These are phyloP conservation scores for Eragrostis nindensis DNA, from an alignment of 176 grass and related monocot genomes.

Conservation along the genomic window DNA sequence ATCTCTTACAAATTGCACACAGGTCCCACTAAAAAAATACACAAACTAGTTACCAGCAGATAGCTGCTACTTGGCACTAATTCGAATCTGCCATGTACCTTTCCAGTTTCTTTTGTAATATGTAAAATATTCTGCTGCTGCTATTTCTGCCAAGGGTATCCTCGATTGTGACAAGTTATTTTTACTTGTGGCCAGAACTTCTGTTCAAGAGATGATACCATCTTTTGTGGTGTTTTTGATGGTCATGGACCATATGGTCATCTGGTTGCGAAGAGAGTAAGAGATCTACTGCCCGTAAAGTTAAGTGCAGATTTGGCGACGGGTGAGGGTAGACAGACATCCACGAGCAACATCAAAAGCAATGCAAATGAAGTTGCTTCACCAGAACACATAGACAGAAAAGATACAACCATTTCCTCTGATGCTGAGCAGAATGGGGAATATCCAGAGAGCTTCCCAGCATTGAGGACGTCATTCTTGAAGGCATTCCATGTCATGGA, in stretches of 20 bases:
- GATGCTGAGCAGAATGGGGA: conserved; percentile 54
- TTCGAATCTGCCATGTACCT: conserved; percentile 1
- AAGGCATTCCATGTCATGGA: conserved; percentile 81
- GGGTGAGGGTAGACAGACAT: conserved; percentile 43
- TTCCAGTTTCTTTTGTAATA: too few relatives aligned
- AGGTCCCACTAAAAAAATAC: neutral
- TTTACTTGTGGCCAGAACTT: conserved; percentile 72
- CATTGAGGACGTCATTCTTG: conserved; percentile 70
- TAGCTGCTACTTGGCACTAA: conserved; percentile 24
- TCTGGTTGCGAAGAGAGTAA: conserved; percentile 92
- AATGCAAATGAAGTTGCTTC: conserved; percentile 45
- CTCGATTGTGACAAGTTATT: conserved; percentile 24
- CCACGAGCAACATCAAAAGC: conserved; percentile 52
- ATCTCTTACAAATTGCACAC: conserved; percentile 11
- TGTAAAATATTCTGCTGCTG: neutral
- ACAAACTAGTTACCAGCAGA: conserved; percentile 3
- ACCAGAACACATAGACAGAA: conserved; percentile 30
- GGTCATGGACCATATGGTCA: conserved; percentile 89
- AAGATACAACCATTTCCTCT: conserved; percentile 34
- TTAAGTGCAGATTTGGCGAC: conserved; percentile 50
- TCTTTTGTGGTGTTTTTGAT: conserved; percentile 96
- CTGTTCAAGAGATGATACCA: conserved; percentile 74
- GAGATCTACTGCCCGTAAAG: conserved; percentile 87
- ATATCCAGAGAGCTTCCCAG: conserved; percentile 53
- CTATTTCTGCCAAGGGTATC: neutral